phyloP scores from a whole-genome alignment of 2,329 filamentous ascomycete species.

The Coleophoma eucalyptorum region DNA sequence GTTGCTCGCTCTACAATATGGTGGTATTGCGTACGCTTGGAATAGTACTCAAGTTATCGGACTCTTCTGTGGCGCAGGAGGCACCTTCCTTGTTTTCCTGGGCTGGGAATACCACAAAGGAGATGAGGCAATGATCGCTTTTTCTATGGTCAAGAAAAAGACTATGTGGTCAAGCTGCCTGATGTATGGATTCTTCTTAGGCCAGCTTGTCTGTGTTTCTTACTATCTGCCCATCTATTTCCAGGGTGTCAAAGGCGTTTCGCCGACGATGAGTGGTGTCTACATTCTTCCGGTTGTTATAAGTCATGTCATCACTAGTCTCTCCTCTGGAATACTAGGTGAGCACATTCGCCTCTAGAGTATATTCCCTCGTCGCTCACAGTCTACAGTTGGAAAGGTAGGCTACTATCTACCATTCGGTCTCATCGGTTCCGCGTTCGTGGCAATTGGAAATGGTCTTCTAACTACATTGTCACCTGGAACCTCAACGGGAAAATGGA shows the following conservation, averaged over 20 bases:
- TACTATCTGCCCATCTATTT: constrained; percentile 25
- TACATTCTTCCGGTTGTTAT: constrained; percentile 18
- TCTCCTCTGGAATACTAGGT: not conserved
- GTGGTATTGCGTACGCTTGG: constrained; percentile 27
- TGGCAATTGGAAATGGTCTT: constrained; percentile 2
- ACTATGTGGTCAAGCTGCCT: constrained; percentile 13
- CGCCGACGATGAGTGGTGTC: constrained; percentile 20
- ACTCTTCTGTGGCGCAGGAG: constrained; percentile 17
- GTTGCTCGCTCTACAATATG: constrained; percentile 29
- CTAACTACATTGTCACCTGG: not conserved
- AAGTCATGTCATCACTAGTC: constrained; percentile 1
- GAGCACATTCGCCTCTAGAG: not conserved
- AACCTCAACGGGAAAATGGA: not conserved
- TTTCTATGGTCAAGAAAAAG: constrained; percentile 14
- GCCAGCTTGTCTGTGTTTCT: not conserved
- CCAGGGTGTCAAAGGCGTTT: constrained; percentile 22
- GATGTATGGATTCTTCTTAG: constrained; percentile 2
- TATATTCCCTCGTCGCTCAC: not conserved
- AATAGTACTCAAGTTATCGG: constrained; percentile 20
- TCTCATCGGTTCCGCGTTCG: not conserved
- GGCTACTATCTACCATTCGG: constrained; percentile 3
- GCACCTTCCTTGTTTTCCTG: constrained; percentile 17
- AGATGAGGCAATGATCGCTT: constrained; percentile 22
- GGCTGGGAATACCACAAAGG: constrained; percentile 17
- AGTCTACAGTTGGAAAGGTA: not conserved